Base-by-base conservation (phyloP, 306 rosid species). In the Lotus japonicus region DNA sequence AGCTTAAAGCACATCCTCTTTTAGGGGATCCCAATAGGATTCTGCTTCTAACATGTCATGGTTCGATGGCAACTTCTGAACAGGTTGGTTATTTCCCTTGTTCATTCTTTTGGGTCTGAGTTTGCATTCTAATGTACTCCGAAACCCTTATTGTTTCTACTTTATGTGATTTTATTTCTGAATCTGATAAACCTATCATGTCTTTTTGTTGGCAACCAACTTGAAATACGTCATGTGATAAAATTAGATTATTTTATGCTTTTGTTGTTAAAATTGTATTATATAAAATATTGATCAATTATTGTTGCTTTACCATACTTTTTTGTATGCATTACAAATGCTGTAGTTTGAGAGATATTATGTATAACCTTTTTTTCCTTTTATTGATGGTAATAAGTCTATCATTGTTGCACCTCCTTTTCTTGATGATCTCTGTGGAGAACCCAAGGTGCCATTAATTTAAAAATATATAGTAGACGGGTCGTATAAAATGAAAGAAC, bases 31-130 rank as follows among this genome's bases (percentile, higher is more conserved):
- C 98, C 28, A 92, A 92, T 72, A 84, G 98, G 84, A 76, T 92
- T 78, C 79, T 89, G 77, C 96, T 92, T 78, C 78, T 86, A 77
- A 86, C 96, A 5, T 92, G 98, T 78, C 98, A 92, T 71, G 98
- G 96, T 78, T 92, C 98, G 62, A 92, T 92, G 98, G 96, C 96
- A 68, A 88, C 98, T 14, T 78, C 92, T 45, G 98, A 92, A 82
- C 98, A 91, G 95, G 97, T 90, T 65, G 73, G 75, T 79, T 65
- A 26, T 72, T 74, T 73, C 53, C 58, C 58, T 72, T 23, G 64
- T 58, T 31, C 36, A 16, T 44, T 38, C 28, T 69, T 43, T 53
- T 17, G 23, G 5, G 7, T 31, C 28, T 66, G 13, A 33, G 17
- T 23, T 55, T 38, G 14, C 63, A 44, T 44, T n/a, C 8, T 46